Base-by-base conservation (phyloP, 495 filamentous ascomycete genomes). In the Penicillium pancosmium region DNA sequence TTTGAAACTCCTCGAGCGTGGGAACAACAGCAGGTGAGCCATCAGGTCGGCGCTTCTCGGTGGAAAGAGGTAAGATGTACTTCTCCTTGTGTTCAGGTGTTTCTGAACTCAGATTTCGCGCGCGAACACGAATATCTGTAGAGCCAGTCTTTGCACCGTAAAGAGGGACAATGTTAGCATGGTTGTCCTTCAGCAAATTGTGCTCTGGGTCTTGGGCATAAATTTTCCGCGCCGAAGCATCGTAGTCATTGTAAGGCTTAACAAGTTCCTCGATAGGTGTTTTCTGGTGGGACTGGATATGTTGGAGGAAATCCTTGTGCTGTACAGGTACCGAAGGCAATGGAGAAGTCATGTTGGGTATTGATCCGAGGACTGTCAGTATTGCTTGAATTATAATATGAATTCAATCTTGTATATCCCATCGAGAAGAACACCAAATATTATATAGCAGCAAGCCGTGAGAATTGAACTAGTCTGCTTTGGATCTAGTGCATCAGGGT, bases 121-220 rank as follows among this genome's bases (percentile, higher is more conserved):
- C 88, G 25, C 85, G 81, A 51, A 86, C 79, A 60, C 77, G 86
- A 65, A 91, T 63, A 53, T 80, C 65, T 12, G 74, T 65, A 0
- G 71, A 54, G 25, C 87, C 84, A 62, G 80, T 44, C 11, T 1
- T 73, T 2, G 80, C 76, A 54, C 78, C 80, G 67, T 89, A 93
- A 19, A 95, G 66, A 8, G 91, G 88, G 8, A 91, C 73, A 31
- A 88, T 69, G 66, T 92, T 95, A 71, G 88, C 72, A 53, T 80
- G 66, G 21, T 81, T 80, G 61, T 90, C 82, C 40, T 83, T 71
- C 19, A 90, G 71, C 40, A 78, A 68, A 11, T 81, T 72, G 62
- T 90, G 80, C 19, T 76, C 67, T 3, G 86, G 84, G 11, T 88
- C 75, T 70, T 92, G 90, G 38, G 91, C 90, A 66, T 85, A 93